Base-by-base conservation (phyloP, 768 basidiomycete species). In the Mycena latifolia region DNA sequence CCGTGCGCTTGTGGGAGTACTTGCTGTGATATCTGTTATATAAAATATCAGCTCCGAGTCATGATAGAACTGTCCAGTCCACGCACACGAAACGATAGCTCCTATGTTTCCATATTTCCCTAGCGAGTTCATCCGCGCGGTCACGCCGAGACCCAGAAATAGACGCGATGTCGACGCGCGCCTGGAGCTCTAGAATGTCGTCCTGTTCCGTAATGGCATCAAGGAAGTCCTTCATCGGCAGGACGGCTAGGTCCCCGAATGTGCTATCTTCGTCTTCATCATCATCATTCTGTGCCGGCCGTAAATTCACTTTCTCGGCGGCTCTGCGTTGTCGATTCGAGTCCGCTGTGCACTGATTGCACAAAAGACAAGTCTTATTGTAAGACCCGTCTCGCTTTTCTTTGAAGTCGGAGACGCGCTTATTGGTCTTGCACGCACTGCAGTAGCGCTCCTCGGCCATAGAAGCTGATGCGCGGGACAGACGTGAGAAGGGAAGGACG, bases 71-170 rank as follows among this genome's bases (percentile, higher is more conserved):
- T 47, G 51, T 18, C 29, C 31, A 33, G 45, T 46, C 2, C 24
- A 55, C 54, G 54, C 54, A 55, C 54, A 41, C 20, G 33, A 55
- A 55, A 3, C 54, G 54, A 25, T 55, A 54, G n/a, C 43, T 45
- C n/a, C 43, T 45, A 5, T 12, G 43, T 6, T 54, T 54, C 53
- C 53, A 54, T 11, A 54, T 54, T 24, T 2, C n/a, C 5, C 15
- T 25, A 14, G 53, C 31, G 7, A 54, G 53, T 18, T 22, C 53
- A 18, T 54, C 53, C 14, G 53, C 35, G 22, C 53, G 35, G 22
- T 54, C 53, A 12, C 24, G 31, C 20, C 53, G 35, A 22, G 53
- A 12, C 10, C 53, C 53, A 10, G 35, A 54, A 39, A 54, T 24
- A 17, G 53, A 54, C 5, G 35, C 5, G 2, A 54, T 2, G 33